These are phyloP conservation scores for Alternaria consortialis DNA, from an alignment of 2,329 filamentous ascomycete genomes.

Conservation along the genomic window DNA sequence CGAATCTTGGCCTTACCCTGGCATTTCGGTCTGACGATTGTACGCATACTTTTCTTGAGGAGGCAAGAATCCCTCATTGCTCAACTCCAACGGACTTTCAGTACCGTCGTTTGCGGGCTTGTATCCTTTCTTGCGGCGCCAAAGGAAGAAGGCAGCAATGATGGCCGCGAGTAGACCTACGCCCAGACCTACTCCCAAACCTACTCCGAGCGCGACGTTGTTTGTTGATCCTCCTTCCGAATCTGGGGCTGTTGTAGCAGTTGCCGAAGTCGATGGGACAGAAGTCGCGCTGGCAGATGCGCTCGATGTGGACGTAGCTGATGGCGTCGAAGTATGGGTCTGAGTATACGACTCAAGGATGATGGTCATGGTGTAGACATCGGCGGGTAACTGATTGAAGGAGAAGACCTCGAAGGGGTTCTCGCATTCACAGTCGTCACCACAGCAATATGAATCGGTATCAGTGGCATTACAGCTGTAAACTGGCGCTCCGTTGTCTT, in stretches of 20 bases:
- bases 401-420: conserved; percentile 32
- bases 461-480: conserved; percentile 38
- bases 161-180: conserved; percentile 2
- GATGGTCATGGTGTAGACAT: conserved; percentile 38
- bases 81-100: not conserved
- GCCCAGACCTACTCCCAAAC: conserved; percentile 6
- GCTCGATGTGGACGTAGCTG: not conserved
- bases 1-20: not conserved
- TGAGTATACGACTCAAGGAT: conserved; percentile 37
- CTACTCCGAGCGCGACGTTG: conserved; percentile 4
- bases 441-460: conserved; percentile 39
- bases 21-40: not conserved
- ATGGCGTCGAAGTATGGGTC: conserved; percentile 22
- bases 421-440: conserved; percentile 36
- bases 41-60: not conserved
- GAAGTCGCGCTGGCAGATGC: not conserved
- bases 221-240: conserved; percentile 1
- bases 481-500: conserved; percentile 35
- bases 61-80: not conserved
- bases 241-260: conserved; percentile 5
- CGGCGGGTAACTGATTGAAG: conserved; percentile 23
- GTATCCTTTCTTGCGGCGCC: not conserved
- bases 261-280: not conserved
- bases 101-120: not conserved
- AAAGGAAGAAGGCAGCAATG: conserved; percentile 4